Evolutionary conservation across 768 basidiomycete genomes (phyloP), one percentile per base, ranked within the genome.

Genomic region (Hygrocybe coccinea): DNA sequence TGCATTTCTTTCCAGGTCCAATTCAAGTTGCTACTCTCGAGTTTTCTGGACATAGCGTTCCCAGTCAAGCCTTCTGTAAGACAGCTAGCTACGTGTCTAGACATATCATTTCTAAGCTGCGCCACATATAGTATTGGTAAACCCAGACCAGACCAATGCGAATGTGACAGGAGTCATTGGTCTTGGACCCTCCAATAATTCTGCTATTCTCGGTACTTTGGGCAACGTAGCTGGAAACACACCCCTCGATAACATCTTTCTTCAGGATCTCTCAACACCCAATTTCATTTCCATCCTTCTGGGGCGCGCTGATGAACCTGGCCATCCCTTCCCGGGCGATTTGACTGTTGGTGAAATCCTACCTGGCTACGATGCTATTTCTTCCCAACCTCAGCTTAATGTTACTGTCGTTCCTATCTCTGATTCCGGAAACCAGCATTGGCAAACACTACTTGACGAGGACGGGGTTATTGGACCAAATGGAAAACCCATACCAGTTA

Each of bases 281-380:
- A 85, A 87, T 64, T 80, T 71, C 58, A 73, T 90, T 53, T 79
- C 85, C 0, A 71, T 90, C 56, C 76, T 85, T 33, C 77, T 91
- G 25, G 80, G 82, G 25, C 81, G 89, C 21, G 71, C 76, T 10
- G 69, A 79, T 56, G 85, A 83, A 62, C 79, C 80, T 10, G 68
- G 69, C 1, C 74, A 80, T 38, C 70, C 65, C 9, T 80, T 78
- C 47, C 78, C 78, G 0, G 88, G 89, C 3, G 77, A 82, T 53
- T 70, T 90, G 47, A 81, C 86, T 2, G 70, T 89, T 14, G 82
- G 84, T 15, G 83, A 85, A 57, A 66, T 82, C 14, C 64, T 87
- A 6, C 56, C 75, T 0, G 75, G 78, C 5, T 83, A 77, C 63
- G 66, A 73, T 39, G 71, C 69, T 25, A 72, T 91, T 54, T 70